phyloP scores from a whole-genome alignment of 2,329 filamentous ascomycete species.

The Penicillium psychrosexuale region DNA sequence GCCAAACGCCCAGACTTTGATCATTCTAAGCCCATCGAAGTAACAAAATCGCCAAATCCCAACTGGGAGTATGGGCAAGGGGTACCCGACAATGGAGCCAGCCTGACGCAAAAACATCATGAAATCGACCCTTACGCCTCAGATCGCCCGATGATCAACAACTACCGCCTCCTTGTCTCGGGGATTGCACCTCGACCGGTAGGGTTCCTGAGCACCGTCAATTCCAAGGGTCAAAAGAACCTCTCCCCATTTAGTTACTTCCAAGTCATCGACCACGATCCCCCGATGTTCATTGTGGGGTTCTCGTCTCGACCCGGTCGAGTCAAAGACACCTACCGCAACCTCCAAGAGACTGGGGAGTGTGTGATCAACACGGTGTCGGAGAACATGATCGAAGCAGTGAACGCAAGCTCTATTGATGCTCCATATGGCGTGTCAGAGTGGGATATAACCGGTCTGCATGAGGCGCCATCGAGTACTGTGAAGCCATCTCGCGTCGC shows the following conservation, averaged over 20 bases:
- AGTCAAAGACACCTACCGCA: constrained; percentile 73
- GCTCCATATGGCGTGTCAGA: constrained; percentile 72
- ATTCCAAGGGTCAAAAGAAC: constrained; percentile 64
- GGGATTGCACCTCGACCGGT: constrained; percentile 77
- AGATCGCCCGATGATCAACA: constrained; percentile 63
- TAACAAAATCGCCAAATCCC: constrained; percentile 38
- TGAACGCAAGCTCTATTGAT: constrained; percentile 73
- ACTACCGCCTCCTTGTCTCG: constrained; percentile 87
- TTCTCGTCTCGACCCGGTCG: constrained; percentile 54
- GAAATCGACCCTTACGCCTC: constrained; percentile 73
- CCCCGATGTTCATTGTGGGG: constrained; percentile 71
- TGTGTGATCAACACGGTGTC: constrained; percentile 82
- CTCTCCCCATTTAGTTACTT: constrained; percentile 84
- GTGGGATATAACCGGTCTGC: constrained; percentile 76
- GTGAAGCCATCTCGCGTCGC: constrained; percentile 70
- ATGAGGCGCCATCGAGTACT: constrained; percentile 59
- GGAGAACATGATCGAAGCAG: constrained; percentile 80
- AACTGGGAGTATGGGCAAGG: constrained; percentile 29
- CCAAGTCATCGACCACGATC: constrained; percentile 76
- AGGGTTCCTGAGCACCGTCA: constrained; percentile 57
- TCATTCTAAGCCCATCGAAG: constrained; percentile 23
- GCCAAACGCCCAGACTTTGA: constrained; percentile 36
- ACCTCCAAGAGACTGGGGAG: constrained; percentile 67
- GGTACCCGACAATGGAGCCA: constrained; percentile 14
- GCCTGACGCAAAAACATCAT: constrained; percentile 38